Evolutionary conservation across 495 filamentous ascomycete species (phyloP).

Genomic region (Penicillium steckii): DNA sequence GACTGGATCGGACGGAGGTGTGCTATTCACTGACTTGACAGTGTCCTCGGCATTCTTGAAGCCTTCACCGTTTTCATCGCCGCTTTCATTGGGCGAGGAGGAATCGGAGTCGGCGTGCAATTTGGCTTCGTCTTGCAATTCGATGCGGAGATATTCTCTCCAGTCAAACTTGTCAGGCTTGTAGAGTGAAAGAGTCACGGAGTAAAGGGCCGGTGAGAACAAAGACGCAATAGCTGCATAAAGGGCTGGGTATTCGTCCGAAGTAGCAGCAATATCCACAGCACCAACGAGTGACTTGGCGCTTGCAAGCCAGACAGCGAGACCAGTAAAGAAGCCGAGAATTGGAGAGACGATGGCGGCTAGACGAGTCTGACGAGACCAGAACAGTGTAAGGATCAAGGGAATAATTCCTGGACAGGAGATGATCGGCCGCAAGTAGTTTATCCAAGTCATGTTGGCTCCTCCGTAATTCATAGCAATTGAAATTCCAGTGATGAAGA

Average conservation of each 20-base stretch:
- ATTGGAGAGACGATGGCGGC: constrained; percentile 35
- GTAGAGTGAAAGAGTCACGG: constrained; percentile 42
- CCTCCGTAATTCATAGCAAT: constrained; percentile 40
- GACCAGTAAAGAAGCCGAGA: constrained; percentile 36
- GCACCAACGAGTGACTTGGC: constrained; percentile 32
- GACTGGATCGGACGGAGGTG: background rate
- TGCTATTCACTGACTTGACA: background rate
- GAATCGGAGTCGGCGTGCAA: constrained; percentile 15
- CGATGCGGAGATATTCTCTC: constrained; percentile 48
- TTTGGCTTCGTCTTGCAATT: constrained; percentile 27
- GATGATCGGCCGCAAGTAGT: constrained; percentile 36
- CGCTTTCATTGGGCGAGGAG: constrained; percentile 12
- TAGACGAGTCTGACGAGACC: constrained; percentile 37
- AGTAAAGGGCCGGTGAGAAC: constrained; percentile 38
- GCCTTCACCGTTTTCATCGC: constrained; percentile 2
- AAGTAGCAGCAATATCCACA: constrained; percentile 33
- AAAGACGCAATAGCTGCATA: constrained; percentile 36
- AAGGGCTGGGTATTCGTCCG: constrained; percentile 28
- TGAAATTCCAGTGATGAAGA: constrained; percentile 38
- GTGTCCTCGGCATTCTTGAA: background rate
- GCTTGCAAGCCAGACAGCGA: constrained; percentile 36
- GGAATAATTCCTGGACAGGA: constrained; percentile 41
- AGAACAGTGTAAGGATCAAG: constrained; percentile 34
- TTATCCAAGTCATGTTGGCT: constrained; percentile 43
- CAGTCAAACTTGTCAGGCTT: constrained; percentile 48